phyloP scores from a whole-genome alignment of 306 rosid genomes.

The Fragaria ananassa region DNA sequence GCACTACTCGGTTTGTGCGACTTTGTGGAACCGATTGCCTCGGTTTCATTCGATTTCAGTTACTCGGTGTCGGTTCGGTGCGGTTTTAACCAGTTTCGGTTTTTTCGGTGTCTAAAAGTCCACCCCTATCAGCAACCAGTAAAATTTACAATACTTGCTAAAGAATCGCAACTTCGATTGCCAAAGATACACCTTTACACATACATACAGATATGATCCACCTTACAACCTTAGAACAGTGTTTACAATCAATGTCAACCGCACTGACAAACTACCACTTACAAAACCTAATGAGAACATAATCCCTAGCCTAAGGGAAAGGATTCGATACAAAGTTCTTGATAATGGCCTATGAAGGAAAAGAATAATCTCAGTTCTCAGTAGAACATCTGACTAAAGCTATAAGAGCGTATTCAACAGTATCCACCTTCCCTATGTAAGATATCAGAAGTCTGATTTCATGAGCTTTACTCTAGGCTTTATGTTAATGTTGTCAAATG shows the following conservation, averaged over 20 bases:
- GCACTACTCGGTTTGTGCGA: too few species aligned
- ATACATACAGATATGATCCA: slow-evolving; percentile 57
- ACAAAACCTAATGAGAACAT: slow-evolving; percentile 42
- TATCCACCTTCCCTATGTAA: slow-evolving; percentile 50
- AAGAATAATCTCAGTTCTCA: slow-evolving; percentile 34
- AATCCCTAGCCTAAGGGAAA: slow-evolving; percentile 34
- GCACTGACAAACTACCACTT: slow-evolving; percentile 40
- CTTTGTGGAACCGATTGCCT: too few species aligned
- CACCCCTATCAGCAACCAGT: too few species aligned
- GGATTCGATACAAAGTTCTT: slow-evolving; percentile 12
- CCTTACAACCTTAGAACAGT: slow-evolving; percentile 32
- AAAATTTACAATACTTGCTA: too few species aligned
- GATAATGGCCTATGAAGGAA: slow-evolving; percentile 31
- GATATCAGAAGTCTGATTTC: slow-evolving; percentile 81
- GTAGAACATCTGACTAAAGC: slow-evolving; percentile 37
- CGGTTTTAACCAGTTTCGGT: too few species aligned
- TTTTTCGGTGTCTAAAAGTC: too few species aligned
- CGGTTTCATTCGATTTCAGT: too few species aligned
- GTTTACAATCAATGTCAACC: slow-evolving; percentile 41
- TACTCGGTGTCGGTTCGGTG: too few species aligned
- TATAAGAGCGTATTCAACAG: slow-evolving; percentile 40
- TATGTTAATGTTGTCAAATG: slow-evolving; percentile 62
- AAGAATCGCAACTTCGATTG: slow-evolving; percentile 21
- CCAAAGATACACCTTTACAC: slow-evolving; percentile 52
- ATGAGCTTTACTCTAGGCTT: slow-evolving; percentile 77